Base-by-base conservation (phyloP, 192 early-diverging fungal genomes). In the Jimgerdemannia lactiflua region DNA sequence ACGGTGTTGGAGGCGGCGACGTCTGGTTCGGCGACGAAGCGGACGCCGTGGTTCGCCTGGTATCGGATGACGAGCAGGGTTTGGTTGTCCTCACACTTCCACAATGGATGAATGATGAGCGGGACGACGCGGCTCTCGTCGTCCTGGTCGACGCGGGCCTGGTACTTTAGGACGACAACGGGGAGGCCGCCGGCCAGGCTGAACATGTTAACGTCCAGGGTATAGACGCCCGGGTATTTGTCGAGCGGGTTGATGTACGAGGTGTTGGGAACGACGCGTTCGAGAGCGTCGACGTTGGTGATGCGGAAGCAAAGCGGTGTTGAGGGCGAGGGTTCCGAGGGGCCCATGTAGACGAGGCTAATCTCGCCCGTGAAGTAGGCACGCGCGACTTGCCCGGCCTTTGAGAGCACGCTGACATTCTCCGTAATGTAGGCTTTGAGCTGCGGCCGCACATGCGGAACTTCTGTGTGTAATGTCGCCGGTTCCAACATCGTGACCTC, bases 1-100 rank as follows among this genome's bases (percentile, higher is more conserved):
- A 18, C 43, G 64, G 39, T 41, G 66, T 40, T 59, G 4, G 20
- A 39, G 0, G 71, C n/a, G 29, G 29, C 29, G 29, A 1, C 29
- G 29, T 29, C 29, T 29, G 29, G 29, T 29, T 29, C 29, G 29
- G 29, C 29, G 29, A 29, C 29, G 29, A 29, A 29, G 29, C 1
- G 29, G 39, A 71, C 1, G 11, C 68, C 41, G 39, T 79, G 70
- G 14, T 82, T 87, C 39, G 74, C 75, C n/a, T 84, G 79, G 74
- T 88, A 89, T 39, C 83, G 83, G 63, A 89, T 72, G 66, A 85
- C 66, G 6, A 89, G 70, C 8, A 83, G 72, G 3, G 86, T 83
- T 73, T 84, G 73, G 43, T 85, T 78, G 4, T 79, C 71, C 72
- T 89, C 86, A 43, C 82, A 86, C 72, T 88, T 89, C 88, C 88